phyloP scores from a whole-genome alignment of 1,284 basidiomycete genomes.

The Bondarzewia mesenterica region DNA sequence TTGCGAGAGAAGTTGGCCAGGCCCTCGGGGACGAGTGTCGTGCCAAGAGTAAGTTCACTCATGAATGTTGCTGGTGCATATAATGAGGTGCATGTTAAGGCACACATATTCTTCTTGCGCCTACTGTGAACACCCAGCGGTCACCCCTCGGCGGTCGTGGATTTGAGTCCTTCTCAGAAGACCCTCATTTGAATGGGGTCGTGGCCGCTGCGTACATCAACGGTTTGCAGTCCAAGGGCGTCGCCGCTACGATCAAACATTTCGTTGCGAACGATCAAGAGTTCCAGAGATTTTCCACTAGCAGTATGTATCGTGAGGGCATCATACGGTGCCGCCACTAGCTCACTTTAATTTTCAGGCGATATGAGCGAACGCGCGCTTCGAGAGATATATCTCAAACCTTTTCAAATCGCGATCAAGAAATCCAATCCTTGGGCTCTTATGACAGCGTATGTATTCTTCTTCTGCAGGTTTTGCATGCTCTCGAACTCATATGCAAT shows the following conservation, averaged over 20 bases:
- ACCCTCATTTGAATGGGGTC: constrained; percentile 29
- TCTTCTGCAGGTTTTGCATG: not conserved
- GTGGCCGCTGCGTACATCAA: constrained; percentile 58
- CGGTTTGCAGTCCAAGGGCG: constrained; percentile 55
- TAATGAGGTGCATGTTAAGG: constrained; percentile 5
- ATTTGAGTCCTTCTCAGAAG: constrained; percentile 48
- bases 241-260: constrained; percentile 47
- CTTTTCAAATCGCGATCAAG: constrained; percentile 62
- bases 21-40: constrained; percentile 38
- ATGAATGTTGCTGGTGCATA: not conserved
- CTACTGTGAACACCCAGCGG: constrained; percentile 48
- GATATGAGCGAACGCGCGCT: constrained; percentile 52
- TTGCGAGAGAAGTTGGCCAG: constrained; percentile 32
- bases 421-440: constrained; percentile 49
- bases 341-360: constrained; percentile 16
- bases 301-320: constrained; percentile 27
- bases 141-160: constrained; percentile 39
- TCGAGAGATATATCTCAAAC: constrained; percentile 65
- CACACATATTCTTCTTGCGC: constrained; percentile 37
- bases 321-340: too few relatives aligned
- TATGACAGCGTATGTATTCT: constrained; percentile 46
- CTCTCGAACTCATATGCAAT: not conserved
- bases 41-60: constrained; percentile 29
- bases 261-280: constrained; percentile 47
- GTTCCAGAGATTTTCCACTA: constrained; percentile 42